phyloP scores from a whole-genome alignment of 495 filamentous ascomycete species.

The Penicillium ucsense region DNA sequence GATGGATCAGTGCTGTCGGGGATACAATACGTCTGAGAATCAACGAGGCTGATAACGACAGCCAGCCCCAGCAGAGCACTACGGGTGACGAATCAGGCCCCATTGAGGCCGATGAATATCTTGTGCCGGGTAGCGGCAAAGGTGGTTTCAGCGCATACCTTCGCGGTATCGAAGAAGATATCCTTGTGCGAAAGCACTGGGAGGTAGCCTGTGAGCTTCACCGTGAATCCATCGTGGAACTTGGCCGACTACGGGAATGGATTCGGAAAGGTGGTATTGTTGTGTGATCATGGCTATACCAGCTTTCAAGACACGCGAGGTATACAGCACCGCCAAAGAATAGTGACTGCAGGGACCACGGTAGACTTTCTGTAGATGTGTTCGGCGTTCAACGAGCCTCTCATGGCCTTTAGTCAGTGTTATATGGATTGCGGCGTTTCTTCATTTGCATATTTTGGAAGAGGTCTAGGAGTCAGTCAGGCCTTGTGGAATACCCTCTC shows the following conservation, averaged over 20 bases:
- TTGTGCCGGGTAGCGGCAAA: conserved; percentile 21
- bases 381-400: background rate
- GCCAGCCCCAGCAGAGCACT: conserved; percentile 6
- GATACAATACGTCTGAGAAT: conserved; percentile 32
- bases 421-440: background rate
- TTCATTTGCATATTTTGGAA: background rate
- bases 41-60: conserved; percentile 10
- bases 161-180: conserved; percentile 53
- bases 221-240: conserved; percentile 47
- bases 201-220: conserved; percentile 54
- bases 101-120: conserved; percentile 16
- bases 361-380: background rate
- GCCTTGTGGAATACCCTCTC: conserved; percentile 10
- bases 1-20: conserved; percentile 49
- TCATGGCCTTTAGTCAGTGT: background rate
- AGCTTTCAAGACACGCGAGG: no score
- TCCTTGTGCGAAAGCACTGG: conserved; percentile 54
- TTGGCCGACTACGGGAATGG: conserved; percentile 46
- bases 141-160: conserved; percentile 50
- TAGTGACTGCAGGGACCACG: no score
- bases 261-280: conserved; percentile 32
- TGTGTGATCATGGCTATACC: no score
- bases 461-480: conserved; percentile 1
- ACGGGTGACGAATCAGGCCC: conserved; percentile 5
- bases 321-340: no score